Conservation (phyloP, 345 rosid genomes). For the Eucalyptus lansdowneana region DNA sequence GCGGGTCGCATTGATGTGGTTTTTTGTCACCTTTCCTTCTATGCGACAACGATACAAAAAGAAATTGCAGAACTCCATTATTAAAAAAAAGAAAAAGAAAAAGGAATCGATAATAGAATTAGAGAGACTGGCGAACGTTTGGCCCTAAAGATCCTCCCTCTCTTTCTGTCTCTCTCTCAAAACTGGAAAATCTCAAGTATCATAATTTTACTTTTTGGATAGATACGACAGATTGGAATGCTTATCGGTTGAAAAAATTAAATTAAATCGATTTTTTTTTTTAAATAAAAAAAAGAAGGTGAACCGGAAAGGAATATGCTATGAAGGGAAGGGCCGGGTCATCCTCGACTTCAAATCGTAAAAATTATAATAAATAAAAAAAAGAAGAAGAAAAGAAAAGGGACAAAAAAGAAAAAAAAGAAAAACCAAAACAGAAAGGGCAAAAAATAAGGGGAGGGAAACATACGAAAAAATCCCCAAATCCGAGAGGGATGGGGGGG, state of each 20-base stretch:
- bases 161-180: not conserved
- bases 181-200: not conserved
- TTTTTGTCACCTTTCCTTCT: not conserved
- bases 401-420: too few relatives aligned
- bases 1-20: not conserved
- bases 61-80: not conserved
- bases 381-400: fast-evolving
- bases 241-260: not conserved
- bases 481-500: slow-evolving; percentile 48
- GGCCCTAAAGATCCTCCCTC: not conserved
- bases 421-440: not conserved
- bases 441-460: not conserved
- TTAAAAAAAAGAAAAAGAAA: too few relatives aligned
- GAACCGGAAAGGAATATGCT: not conserved
- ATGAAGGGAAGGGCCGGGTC: not conserved
- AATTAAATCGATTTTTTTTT: too few relatives aligned
- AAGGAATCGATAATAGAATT: not conserved
- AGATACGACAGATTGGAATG: not conserved
- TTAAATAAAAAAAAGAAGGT: too few relatives aligned
- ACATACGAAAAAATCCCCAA: slow-evolving; percentile 16
- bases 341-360: not conserved
- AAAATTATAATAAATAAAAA: not conserved
- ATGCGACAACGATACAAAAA: not conserved
- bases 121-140: not conserved
- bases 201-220: not conserved